Evolutionary conservation across 2,329 filamentous ascomycete genomes (phyloP).

Genomic region (Atkinsonella hypoxylon): DNA sequence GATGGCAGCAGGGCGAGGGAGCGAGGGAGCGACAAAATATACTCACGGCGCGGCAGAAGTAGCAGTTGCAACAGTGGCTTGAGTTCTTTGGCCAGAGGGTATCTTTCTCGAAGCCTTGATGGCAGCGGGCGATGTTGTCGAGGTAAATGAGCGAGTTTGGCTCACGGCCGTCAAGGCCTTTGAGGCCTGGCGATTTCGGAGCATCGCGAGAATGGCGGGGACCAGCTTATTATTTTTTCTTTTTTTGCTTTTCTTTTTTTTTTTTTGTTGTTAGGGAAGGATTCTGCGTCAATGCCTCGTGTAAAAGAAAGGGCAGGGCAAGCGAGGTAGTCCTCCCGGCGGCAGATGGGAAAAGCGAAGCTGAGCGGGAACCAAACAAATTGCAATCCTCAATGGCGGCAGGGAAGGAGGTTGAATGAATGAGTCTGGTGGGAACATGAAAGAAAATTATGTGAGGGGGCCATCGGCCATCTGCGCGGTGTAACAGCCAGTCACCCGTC

Average conservation of each 20-base stretch:
- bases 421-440: background rate
- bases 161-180: slow-evolving; percentile 34
- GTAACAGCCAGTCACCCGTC: background rate
- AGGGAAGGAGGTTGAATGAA: background rate
- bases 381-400: background rate
- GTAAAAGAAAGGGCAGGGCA: background rate
- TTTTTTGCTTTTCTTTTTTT: no score
- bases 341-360: background rate
- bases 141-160: slow-evolving; percentile 28
- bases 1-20: slow-evolving; percentile 6
- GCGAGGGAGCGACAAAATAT: slow-evolving; percentile 6
- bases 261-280: no score
- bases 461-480: no score
- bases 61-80: slow-evolving; percentile 36
- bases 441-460: background rate
- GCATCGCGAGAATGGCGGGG: slow-evolving; percentile 26
- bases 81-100: slow-evolving; percentile 30
- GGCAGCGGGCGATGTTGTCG: slow-evolving; percentile 24
- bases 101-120: slow-evolving; percentile 27
- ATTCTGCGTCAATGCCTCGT: background rate
- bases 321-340: background rate
- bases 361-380: background rate
- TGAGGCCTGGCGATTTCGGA: slow-evolving; percentile 35
- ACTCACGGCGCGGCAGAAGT: slow-evolving; percentile 40
- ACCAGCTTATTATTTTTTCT: no score